A percentile compares a stretch with the other conserved stretches of the same genome.
Conservation (phyloP, 768 basidiomycete genomes). For the Hygrophoropsis aurantiaca region DNA sequence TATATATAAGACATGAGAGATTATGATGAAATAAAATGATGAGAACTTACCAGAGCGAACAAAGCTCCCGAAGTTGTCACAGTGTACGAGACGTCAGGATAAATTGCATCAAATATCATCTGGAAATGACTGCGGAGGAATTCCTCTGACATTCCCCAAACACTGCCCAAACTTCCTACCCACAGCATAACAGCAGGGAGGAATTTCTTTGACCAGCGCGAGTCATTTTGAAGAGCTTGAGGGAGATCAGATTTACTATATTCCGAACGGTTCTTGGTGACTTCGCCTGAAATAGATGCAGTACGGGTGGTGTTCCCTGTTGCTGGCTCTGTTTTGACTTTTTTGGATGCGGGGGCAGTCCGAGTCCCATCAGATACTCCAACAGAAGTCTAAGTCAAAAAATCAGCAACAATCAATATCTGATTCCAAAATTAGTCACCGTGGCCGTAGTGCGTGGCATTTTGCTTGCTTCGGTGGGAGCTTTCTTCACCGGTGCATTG, state of each 20-base stretch:
- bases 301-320: no score
- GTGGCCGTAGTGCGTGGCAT: neutral
- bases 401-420: neutral
- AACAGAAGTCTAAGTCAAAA: neutral
- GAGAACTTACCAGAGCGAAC: conserved; percentile 4
- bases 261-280: neutral
- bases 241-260: neutral
- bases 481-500: neutral
- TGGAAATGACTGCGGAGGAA: conserved; percentile 1
- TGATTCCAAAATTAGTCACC: neutral
- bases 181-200: conserved; percentile 4
- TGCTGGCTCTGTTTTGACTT: no score
- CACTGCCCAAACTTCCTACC: conserved; percentile 2
- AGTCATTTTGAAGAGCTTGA: neutral
- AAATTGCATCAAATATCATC: neutral
- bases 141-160: conserved; percentile 5
- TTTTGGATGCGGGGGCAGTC: no score
- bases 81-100: conserved; percentile 3
- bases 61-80: conserved; percentile 5
- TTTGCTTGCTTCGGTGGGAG: no score
- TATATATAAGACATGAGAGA: no score
- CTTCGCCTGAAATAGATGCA: no score
- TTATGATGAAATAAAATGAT: neutral
- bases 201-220: neutral
- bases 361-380: neutral